Conservation (phyloP, 2,329 filamentous ascomycete genomes). For the Colletotrichum paranaense region DNA sequence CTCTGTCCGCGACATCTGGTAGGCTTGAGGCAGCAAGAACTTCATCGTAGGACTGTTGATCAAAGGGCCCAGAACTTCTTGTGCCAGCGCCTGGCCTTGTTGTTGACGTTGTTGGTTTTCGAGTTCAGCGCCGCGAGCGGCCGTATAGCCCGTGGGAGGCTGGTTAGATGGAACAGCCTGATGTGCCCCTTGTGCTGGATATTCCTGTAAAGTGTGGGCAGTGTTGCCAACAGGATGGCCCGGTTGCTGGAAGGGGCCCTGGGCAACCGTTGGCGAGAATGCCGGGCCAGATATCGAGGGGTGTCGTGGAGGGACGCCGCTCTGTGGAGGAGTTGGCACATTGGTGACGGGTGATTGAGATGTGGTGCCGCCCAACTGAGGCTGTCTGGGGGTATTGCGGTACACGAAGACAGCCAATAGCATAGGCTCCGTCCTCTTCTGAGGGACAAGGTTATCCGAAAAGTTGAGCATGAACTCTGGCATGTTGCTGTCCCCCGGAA, state of each 20-base stretch:
- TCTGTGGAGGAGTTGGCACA: conserved; percentile 49
- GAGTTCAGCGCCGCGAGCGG: conserved; percentile 42
- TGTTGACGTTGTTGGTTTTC: conserved; percentile 56
- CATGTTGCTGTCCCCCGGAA: conserved; percentile 75
- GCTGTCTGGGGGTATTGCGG: conserved; percentile 65
- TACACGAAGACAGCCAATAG: conserved; percentile 89
- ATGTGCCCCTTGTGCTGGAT: conserved; percentile 36
- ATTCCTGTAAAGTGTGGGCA: conserved; percentile 29
- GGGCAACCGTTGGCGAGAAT: conserved; percentile 59
- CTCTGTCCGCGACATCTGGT: conserved; percentile 75
- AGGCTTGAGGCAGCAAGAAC: conserved; percentile 76
- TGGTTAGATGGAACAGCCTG: conserved; percentile 38
- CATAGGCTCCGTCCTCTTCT: conserved; percentile 77
- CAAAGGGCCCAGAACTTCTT: conserved; percentile 72
- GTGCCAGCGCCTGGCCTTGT: conserved; percentile 67
- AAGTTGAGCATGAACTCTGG: conserved; percentile 91
- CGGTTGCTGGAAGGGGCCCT: conserved; percentile 40
- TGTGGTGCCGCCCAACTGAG: conserved; percentile 41
- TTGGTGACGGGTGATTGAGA: conserved; percentile 40
- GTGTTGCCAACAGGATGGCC: conserved; percentile 13
- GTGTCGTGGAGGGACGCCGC: conserved; percentile 52
- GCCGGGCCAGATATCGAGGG: conserved; percentile 61
- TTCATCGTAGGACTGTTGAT: conserved; percentile 73
- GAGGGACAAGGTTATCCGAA: conserved; percentile 84
- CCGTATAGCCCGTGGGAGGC: conserved; percentile 36